Evolutionary conservation across 192 early-diverging fungal species (phyloP).

Genomic region (Rhizophagus clarus): DNA sequence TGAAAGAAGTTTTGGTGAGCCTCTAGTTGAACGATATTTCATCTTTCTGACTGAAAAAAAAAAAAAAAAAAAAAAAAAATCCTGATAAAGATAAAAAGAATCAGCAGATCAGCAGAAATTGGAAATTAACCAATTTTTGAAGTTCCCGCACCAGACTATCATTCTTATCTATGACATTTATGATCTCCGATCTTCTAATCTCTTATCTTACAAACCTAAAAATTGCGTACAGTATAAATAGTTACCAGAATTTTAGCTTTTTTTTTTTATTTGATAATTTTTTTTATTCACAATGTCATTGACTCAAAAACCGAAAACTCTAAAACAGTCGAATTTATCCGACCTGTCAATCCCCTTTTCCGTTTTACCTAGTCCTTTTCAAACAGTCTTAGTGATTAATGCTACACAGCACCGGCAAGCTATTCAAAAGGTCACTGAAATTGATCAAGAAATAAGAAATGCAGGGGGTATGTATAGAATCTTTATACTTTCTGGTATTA

Average conservation of each 20-base stretch:
- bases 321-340: neutral
- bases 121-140: too few species aligned
- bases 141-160: too few species aligned
- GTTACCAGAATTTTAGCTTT: neutral
- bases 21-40: conserved; percentile 92
- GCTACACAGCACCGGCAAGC: conserved; percentile 20
- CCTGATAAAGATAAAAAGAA: too few species aligned
- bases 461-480: neutral
- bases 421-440: conserved; percentile 8
- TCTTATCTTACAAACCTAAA: too few species aligned
- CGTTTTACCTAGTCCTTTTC: conserved; percentile 28
- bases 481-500: neutral
- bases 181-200: too few species aligned
- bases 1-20: conserved; percentile 62
- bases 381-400: conserved; percentile 19
- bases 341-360: conserved; percentile 11
- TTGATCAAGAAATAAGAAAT: conserved; percentile 24
- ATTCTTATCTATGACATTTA: too few species aligned
- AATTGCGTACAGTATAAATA: conserved; percentile 4
- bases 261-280: neutral
- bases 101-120: too few species aligned
- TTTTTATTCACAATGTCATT: neutral
- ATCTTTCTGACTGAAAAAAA: conserved; percentile 49
- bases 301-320: neutral
- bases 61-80: neutral